These are phyloP conservation scores for Pholiota molesta DNA, from an alignment of 768 basidiomycete genomes.

Conservation along the genomic window DNA sequence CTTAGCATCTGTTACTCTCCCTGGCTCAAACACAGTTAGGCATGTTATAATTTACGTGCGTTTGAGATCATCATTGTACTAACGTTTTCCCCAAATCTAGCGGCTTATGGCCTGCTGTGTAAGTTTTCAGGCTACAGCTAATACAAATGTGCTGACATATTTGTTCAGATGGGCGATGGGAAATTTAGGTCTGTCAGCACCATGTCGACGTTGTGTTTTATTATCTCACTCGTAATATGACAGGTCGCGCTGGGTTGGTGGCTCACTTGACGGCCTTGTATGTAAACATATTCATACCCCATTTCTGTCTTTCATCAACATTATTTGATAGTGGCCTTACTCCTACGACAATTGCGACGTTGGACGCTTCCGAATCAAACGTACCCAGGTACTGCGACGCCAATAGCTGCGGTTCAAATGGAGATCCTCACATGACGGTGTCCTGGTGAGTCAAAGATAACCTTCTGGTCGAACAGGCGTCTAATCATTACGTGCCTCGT, in stretches of 20 bases:
- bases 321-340: constrained; percentile 59
- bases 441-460: constrained; percentile 28
- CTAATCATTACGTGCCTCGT: neutral
- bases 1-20: constrained; percentile 35
- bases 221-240: constrained; percentile 12
- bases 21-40: constrained; percentile 34
- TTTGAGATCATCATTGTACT: constrained; percentile 3
- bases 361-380: constrained; percentile 80
- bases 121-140: constrained; percentile 16
- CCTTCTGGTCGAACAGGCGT: neutral
- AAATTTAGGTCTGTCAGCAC: constrained; percentile 45
- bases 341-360: constrained; percentile 77
- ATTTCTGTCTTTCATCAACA: neutral
- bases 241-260: constrained; percentile 75
- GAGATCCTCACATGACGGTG: constrained; percentile 44
- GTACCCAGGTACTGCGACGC: constrained; percentile 53
- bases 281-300: constrained; percentile 16
- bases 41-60: constrained; percentile 11
- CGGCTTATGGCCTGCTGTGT: constrained; percentile 46
- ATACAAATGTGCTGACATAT: neutral
- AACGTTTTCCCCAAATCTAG: constrained; percentile 10
- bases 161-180: constrained; percentile 47
- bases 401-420: constrained; percentile 46
- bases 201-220: neutral
- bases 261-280: constrained; percentile 67